A percentile compares a stretch with the other conserved stretches of the same genome.
phyloP scores from a whole-genome alignment of 73 alveolate genomes.

The Paramecium caudatum region DNA sequence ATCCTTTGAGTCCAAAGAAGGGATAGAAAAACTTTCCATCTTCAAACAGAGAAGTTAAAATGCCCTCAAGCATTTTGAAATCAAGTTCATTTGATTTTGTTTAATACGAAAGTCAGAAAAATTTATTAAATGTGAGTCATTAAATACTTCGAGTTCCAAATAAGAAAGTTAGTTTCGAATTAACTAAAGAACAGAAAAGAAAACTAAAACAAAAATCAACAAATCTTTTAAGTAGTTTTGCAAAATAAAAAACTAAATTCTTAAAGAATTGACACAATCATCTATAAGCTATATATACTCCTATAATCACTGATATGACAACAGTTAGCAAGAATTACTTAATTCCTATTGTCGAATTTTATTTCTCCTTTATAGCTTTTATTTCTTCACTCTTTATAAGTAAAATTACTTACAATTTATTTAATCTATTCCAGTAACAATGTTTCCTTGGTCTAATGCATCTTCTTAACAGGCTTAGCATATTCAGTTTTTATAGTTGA shows the following conservation, averaged over 20 bases:
- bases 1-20: too few relatives aligned
- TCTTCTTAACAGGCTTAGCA: background rate
- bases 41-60: too few relatives aligned
- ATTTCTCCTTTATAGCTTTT: background rate
- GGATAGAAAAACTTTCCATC: too few relatives aligned
- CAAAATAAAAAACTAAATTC: background rate
- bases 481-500: constrained; percentile 45
- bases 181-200: background rate
- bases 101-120: too few relatives aligned
- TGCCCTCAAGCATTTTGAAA: too few relatives aligned
- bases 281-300: constrained; percentile 37
- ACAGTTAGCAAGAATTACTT: background rate
- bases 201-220: background rate
- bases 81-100: too few relatives aligned
- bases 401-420: background rate
- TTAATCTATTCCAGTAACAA: background rate
- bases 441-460: background rate
- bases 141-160: too few relatives aligned
- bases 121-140: too few relatives aligned
- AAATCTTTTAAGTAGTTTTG: background rate
- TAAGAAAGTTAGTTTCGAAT: background rate
- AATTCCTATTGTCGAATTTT: background rate
- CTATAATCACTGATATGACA: background rate
- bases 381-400: background rate
- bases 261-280: background rate